A percentile compares a stretch with the other conserved stretches of the same genome.
phyloP scores from a whole-genome alignment of 495 filamentous ascomycete species.

The Xylaria cubensis region DNA sequence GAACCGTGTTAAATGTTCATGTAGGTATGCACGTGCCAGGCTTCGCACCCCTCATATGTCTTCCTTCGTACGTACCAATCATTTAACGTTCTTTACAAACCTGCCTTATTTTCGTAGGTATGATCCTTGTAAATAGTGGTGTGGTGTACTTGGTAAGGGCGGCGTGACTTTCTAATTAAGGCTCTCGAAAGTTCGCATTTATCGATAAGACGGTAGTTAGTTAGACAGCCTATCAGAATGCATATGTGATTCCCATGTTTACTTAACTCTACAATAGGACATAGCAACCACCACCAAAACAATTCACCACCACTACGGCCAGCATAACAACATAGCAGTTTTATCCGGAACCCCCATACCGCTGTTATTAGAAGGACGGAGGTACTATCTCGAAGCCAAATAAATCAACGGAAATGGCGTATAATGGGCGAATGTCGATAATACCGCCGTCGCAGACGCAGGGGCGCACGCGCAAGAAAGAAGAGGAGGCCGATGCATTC shows the following conservation, averaged over 20 bases:
- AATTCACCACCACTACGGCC: constrained; percentile 14
- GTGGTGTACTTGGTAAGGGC: neutral
- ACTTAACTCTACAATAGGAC: constrained; percentile 11
- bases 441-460: constrained; percentile 64
- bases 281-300: constrained; percentile 25
- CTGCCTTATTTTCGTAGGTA: neutral
- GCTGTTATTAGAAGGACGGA: neutral
- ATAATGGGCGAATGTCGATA: constrained; percentile 82
- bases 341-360: neutral
- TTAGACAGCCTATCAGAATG: constrained; percentile 17
- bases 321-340: neutral
- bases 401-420: constrained; percentile 60
- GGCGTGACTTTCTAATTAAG: no score
- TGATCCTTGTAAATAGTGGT: neutral
- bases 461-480: constrained; percentile 68
- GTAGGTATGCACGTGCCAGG: neutral
- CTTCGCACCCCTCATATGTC: neutral
- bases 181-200: neutral
- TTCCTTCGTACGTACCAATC: neutral
- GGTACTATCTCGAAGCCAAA: neutral
- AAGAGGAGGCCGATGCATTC: constrained; percentile 84
- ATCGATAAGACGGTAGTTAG: constrained; percentile 26
- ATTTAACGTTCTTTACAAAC: neutral
- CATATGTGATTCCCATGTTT: constrained; percentile 29
- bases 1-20: neutral